Evolutionary conservation across 352 stramenopile genomes (phyloP), one percentile per base, ranked within the genome.

Genomic region (Aphanomyces astaci): DNA sequence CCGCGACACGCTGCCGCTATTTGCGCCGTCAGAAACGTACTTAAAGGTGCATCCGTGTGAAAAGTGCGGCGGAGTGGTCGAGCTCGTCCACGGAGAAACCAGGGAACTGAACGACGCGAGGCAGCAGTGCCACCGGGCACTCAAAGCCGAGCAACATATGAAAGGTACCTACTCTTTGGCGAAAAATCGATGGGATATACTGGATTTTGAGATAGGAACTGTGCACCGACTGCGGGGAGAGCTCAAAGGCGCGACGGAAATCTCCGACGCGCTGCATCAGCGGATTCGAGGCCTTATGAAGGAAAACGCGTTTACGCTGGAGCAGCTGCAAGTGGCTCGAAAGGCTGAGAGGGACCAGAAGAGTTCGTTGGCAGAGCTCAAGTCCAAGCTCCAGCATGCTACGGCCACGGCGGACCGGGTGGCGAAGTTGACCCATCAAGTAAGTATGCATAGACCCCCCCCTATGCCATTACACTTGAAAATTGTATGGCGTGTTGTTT

Each of bases 31-130:
- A 15, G 83, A 94, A 71, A 90, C 81, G 0, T 75, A 83, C 28
- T 64, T 94, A n/a, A 73, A 81, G 70, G 79, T 92, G 3, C 82
- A 94, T 51, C 82, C 83, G 5, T 94, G 85, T 46, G 82, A 89
- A 48, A 75, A 60, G 0, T 94, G 85, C 32, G 85, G 83, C 22
- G 83, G 85, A 1, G 76, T 88, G 31, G 64, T 94, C 40, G 85
- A 94, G 57, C 79, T 94, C 19, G 78, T 92, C 52, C 85, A 92
- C 62, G 82, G 84, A 43, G 85, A 93, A 78, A 93, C 78, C 55
- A 87, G 87, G 72, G 84, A 93, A 54, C 65, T 91, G 4, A 74
- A 80, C 30, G 76, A 73, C 7, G 85, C 83, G 24, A 76, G 82
- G 7, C 76, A 86, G 62, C 82, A 90, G 64, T 89, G 88, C 76